Evolutionary conservation across 2,329 filamentous ascomycete genomes (phyloP).

Genomic region (Fusarium irregulare): DNA sequence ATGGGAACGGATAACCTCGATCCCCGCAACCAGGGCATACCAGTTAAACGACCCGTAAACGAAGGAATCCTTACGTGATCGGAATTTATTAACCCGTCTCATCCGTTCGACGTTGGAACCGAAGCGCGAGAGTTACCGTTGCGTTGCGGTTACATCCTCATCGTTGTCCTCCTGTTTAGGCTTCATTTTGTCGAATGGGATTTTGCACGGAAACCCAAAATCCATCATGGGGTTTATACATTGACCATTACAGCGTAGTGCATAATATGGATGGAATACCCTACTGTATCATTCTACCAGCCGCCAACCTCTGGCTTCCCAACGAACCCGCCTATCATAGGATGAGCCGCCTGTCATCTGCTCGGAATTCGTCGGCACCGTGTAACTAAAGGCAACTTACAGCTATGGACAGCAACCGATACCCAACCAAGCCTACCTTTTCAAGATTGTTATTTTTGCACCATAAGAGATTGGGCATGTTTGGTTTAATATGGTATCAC

Average conservation of each 20-base stretch:
- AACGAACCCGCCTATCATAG: constrained; percentile 12
- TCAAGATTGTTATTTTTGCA: neutral
- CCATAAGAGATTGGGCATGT: neutral
- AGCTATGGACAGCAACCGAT: neutral
- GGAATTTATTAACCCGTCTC: constrained; percentile 16
- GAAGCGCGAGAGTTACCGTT: constrained; percentile 1
- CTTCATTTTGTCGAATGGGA: neutral
- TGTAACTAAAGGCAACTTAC: neutral
- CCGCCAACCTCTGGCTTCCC: neutral
- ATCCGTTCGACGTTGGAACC: constrained; percentile 10
- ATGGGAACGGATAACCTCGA: constrained; percentile 33
- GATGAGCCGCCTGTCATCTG: constrained; percentile 18
- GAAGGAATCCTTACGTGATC: neutral
- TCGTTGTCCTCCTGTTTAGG: neutral
- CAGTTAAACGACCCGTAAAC: neutral
- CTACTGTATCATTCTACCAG: neutral
- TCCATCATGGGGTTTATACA: constrained; percentile 34
- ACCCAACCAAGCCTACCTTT: constrained; percentile 9
- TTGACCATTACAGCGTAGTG: constrained; percentile 22
- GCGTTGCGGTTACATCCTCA: neutral
- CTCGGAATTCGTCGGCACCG: constrained; percentile 3
- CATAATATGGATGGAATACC: constrained; percentile 18
- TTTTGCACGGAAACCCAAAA: neutral
- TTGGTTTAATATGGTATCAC: neutral
- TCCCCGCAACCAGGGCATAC: constrained; percentile 26